These are phyloP conservation scores for Byssochlamys sp. DNA, from an alignment of 2,329 filamentous ascomycete species.

Conservation along the genomic window DNA sequence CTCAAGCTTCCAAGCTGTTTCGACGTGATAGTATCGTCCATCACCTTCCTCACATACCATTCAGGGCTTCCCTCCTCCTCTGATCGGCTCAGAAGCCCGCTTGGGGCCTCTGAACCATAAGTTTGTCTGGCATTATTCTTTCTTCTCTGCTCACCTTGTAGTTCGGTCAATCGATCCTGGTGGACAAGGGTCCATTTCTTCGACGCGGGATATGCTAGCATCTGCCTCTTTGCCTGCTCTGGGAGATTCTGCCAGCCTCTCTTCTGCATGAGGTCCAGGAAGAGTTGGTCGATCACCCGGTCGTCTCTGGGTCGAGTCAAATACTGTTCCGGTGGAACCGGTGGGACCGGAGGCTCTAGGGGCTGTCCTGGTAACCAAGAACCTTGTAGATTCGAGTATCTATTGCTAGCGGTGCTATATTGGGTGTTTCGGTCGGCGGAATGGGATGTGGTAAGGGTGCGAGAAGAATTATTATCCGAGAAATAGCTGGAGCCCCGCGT, in stretches of 20 bases:
- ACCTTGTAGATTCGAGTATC: slow-evolving; percentile 22
- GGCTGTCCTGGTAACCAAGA: slow-evolving; percentile 19
- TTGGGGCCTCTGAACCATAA: slow-evolving; percentile 53
- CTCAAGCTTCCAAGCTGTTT: slow-evolving; percentile 89
- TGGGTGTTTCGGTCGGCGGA: slow-evolving; percentile 25
- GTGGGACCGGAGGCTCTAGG: slow-evolving; percentile 17
- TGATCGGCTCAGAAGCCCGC: slow-evolving; percentile 64
- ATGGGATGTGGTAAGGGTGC: slow-evolving; percentile 32
- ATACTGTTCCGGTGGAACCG: slow-evolving; percentile 27
- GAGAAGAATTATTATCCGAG: slow-evolving; percentile 42
- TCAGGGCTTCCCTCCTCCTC: slow-evolving; percentile 94
- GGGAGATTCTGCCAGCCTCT: slow-evolving; percentile 94
- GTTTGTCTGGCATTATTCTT: slow-evolving; percentile 62
- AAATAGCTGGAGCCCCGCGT: slow-evolving; percentile 49
- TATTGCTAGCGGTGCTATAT: slow-evolving; percentile 15
- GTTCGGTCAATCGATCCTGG: slow-evolving; percentile 85
- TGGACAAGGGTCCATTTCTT: slow-evolving; percentile 98
- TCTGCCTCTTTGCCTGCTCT: slow-evolving; percentile 86
- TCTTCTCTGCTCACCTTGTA: slow-evolving; percentile 87
- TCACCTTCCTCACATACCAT: slow-evolving; percentile 93
- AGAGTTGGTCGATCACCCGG: slow-evolving; percentile 78
- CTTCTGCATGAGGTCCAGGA: slow-evolving; percentile 90
- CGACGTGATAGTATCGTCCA: slow-evolving; percentile 86
- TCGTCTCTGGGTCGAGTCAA: slow-evolving; percentile 45
- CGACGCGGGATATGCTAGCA: slow-evolving; percentile 84